These are phyloP conservation scores for Onygenales sp. DNA, from an alignment of 2,329 filamentous ascomycete genomes.

Conservation along the genomic window DNA sequence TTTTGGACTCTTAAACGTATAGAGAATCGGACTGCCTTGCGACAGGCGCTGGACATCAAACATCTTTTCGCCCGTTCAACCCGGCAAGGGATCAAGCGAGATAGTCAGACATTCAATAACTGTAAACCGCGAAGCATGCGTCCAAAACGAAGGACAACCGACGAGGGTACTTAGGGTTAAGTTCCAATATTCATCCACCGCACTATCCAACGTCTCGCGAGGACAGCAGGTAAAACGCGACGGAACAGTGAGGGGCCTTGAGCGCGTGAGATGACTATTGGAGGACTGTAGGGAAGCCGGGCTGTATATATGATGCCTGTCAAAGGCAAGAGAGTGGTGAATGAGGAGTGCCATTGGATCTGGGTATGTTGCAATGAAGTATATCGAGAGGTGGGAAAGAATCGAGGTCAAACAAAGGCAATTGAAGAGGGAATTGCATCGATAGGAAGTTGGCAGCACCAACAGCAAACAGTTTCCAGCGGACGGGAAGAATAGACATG, in stretches of 20 bases:
- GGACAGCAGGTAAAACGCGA: constrained; percentile 46
- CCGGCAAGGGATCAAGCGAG: constrained; percentile 25
- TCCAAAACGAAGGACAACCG: constrained; percentile 45
- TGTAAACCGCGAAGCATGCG: constrained; percentile 58
- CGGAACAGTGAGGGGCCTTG: constrained; percentile 44
- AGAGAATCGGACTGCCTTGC: constrained; percentile 35
- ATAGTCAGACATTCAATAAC: constrained; percentile 65
- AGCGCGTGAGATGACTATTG: constrained; percentile 57
- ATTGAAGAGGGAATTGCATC: constrained; percentile 1
- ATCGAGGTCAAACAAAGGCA: constrained; percentile 5
- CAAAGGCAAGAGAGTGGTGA: constrained; percentile 29
- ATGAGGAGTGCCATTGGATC: constrained; percentile 15
- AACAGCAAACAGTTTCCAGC: neutral
- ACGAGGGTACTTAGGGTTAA: constrained; percentile 83
- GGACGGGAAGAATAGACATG: neutral
- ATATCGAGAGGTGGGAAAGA: neutral
- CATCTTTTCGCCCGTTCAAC: constrained; percentile 24
- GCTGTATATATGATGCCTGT: constrained; percentile 17
- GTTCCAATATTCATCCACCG: constrained; percentile 67
- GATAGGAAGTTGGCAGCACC: neutral
- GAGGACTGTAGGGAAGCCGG: constrained; percentile 72
- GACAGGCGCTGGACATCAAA: constrained; percentile 37
- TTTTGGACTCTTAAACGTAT: constrained; percentile 35
- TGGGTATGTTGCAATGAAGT: neutral
- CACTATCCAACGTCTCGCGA: constrained; percentile 30